Evolutionary conservation across 208 protist genomes (phyloP).

Genomic region (Acanthamoeba culbertsoni): DNA sequence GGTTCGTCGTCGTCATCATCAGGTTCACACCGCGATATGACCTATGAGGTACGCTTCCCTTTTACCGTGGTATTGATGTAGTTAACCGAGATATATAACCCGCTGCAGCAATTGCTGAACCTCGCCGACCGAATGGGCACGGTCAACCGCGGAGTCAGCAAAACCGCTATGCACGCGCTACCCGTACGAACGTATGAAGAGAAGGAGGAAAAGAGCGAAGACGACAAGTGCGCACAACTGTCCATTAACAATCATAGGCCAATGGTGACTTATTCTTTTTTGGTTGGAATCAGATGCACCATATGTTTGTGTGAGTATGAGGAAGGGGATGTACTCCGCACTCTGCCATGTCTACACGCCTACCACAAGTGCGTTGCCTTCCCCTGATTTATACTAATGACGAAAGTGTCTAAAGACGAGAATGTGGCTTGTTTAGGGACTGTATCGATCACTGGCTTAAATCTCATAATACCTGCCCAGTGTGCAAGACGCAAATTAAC

Average conservation of each 20-base stretch:
- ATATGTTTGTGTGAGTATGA: constrained; percentile 77
- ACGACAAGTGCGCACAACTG: not conserved
- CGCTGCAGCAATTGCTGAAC: constrained; percentile 1
- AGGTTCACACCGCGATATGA: not conserved
- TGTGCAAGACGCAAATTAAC: constrained; percentile 74
- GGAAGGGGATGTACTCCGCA: constrained; percentile 72
- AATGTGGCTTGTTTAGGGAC: not conserved
- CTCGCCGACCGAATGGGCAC: not conserved
- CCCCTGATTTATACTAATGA: not conserved
- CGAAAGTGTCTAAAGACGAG: not conserved
- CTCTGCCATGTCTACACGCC: constrained; percentile 76
- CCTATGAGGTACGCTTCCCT: not conserved
- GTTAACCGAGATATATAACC: not conserved
- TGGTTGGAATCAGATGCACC: constrained; percentile 57
- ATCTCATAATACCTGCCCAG: constrained; percentile 70
- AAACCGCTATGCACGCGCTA: not conserved
- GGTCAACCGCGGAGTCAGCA: not conserved
- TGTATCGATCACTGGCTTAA: constrained; percentile 80
- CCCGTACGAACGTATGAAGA: not conserved
- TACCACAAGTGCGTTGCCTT: constrained; percentile 70
- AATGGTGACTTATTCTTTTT: not conserved
- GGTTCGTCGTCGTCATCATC: not conserved
- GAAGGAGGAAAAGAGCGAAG: not conserved
- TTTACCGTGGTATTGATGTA: not conserved
- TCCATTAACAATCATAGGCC: not conserved